Conservation (phyloP, 2,329 filamentous ascomycete genomes). For the Penicillium sp. region DNA sequence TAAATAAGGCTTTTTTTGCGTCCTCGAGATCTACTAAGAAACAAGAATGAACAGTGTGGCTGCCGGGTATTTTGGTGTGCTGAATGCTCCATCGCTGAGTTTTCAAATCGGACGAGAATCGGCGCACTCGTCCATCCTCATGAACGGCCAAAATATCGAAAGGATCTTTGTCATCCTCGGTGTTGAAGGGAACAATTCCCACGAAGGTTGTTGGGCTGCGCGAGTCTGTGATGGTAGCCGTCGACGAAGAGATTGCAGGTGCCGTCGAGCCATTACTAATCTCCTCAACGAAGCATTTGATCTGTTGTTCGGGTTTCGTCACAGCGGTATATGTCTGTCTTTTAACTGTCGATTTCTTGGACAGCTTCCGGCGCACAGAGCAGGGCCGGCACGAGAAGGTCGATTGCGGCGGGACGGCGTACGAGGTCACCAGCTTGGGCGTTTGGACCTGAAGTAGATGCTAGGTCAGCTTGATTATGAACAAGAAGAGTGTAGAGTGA, state of each 20-base stretch:
- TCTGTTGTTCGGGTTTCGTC: conserved; percentile 48
- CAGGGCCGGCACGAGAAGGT: conserved; percentile 57
- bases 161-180: conserved; percentile 25
- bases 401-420: conserved; percentile 60
- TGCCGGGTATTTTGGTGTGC: conserved; percentile 33
- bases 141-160: conserved; percentile 46
- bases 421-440: conserved; percentile 59
- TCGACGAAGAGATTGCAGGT: conserved; percentile 39
- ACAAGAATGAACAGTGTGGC: conserved; percentile 33
- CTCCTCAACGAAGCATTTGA: conserved; percentile 57
- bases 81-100: conserved; percentile 41
- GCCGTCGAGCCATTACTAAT: conserved; percentile 32
- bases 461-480: conserved; percentile 5
- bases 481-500: background rate
- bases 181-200: conserved; percentile 35
- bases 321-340: conserved; percentile 58
- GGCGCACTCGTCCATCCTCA: conserved; percentile 43
- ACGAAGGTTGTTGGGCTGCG: conserved; percentile 40
- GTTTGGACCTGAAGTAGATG: conserved; percentile 53
- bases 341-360: conserved; percentile 43
- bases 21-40: conserved; percentile 44
- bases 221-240: conserved; percentile 39
- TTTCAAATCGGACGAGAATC: conserved; percentile 41
- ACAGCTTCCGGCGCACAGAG: conserved; percentile 55
- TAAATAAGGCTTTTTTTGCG: conserved; percentile 41